Base-by-base conservation (phyloP, 768 basidiomycete genomes). In the Hydnomerulius pinastri region DNA sequence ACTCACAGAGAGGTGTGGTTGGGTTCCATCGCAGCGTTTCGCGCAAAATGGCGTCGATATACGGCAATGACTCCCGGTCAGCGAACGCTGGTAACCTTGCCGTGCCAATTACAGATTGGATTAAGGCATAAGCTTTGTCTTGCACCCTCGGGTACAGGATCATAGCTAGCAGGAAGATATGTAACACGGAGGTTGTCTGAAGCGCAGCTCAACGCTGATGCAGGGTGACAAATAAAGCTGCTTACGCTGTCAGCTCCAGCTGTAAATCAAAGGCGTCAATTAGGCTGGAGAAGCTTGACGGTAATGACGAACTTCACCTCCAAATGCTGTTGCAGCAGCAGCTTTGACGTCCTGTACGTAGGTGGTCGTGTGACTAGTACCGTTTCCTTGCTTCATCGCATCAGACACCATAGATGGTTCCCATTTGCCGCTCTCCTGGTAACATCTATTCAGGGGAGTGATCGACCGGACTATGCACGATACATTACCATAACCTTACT, bases 141-240 rank as follows among this genome's bases (percentile, higher is more conserved):
- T 52, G 50, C 4, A 46, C 39, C 6, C 56, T 28, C 6, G 57
- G 50, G 36, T 52, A 40, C 6, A 48, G 46, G 28, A 52, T 27
- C 54, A 56, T 53, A 4, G 57, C 57, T 29, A 58, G 35, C 17
- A 56, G 20, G 28, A 58, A 52, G 28, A 40, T 30, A 23, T 18
- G 25, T 23, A 49, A 32, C 17, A 42, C 32, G 27, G 42, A n/a
- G 2, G 48, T 24, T 30, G 48, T 49, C 48, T 49, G 29, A 23
- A 32, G n/a, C 41, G n/a, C 4, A 23, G 28, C 17, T 49, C 39
- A 44, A 28, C 15, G n/a, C 20, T 21, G 17, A n/a, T 15, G 6
- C 10, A 15, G 15, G 44, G n/a, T 6, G 17, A 10, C n/a, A 24
- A 3, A 20, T n/a, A 20, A 6, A 11, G 4, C 45, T 25, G n/a